Evolutionary conservation across 495 filamentous ascomycete genomes (phyloP).

Genomic region (Corynascus novoguineensis): DNA sequence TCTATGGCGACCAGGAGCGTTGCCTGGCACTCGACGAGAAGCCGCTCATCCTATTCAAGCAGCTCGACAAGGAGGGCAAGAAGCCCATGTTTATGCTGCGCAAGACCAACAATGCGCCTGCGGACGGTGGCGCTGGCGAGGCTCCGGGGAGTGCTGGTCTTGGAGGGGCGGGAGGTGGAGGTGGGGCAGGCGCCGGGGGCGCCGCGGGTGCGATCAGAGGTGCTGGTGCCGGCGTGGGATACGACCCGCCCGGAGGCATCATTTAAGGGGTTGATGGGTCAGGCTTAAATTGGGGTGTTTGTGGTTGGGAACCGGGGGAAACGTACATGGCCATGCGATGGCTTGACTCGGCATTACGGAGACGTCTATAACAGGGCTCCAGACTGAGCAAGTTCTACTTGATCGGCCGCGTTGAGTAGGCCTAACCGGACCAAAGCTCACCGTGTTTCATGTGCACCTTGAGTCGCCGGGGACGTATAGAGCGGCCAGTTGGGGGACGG

Average conservation of each 20-base stretch:
- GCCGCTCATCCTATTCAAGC: constrained; percentile 93
- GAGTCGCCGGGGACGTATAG: background rate
- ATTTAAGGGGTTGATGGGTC: constrained; percentile 36
- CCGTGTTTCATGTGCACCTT: too few relatives aligned
- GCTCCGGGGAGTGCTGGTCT: constrained; percentile 46
- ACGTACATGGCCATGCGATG: too few relatives aligned
- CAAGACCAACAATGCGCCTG: constrained; percentile 51
- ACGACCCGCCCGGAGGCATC: constrained; percentile 52
- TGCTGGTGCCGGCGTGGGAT: constrained; percentile 20
- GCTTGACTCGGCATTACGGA: too few relatives aligned
- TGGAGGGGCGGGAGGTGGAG: constrained; percentile 4
- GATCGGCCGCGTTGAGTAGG: too few relatives aligned
- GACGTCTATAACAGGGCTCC: too few relatives aligned
- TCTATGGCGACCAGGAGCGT: constrained; percentile 93
- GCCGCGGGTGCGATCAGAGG: too few relatives aligned
- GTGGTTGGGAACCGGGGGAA: background rate
- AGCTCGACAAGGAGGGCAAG: constrained; percentile 88
- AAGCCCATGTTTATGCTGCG: constrained; percentile 99
- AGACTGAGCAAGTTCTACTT: too few relatives aligned
- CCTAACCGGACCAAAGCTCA: too few relatives aligned
- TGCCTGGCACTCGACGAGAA: constrained; percentile 89
- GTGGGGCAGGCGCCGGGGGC: too few relatives aligned
- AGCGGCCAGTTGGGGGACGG: background rate
- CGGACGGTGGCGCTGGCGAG: constrained; percentile 27
- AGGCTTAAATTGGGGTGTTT: background rate